A percentile compares a stretch with the other conserved stretches of the same genome.
Conservation (phyloP, 2,329 filamentous ascomycete genomes). For the Xylariaceae sp. region DNA sequence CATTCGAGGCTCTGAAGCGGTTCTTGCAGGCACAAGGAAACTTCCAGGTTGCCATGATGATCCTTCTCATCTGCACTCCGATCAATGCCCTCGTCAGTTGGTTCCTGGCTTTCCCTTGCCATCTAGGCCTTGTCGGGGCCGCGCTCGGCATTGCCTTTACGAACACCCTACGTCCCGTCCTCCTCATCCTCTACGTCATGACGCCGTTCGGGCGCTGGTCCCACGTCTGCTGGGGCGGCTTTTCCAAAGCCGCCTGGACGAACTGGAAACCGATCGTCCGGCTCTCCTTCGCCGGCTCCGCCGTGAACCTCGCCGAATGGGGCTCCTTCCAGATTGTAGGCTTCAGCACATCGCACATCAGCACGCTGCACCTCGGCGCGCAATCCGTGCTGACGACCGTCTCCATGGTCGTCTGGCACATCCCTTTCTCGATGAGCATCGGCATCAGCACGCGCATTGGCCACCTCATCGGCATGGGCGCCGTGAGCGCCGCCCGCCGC, state of each 20-base stretch:
- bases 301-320: slow-evolving; percentile 40
- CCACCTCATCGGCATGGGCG: slow-evolving; percentile 38
- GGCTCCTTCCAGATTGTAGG: slow-evolving; percentile 40
- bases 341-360: slow-evolving; percentile 41
- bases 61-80: slow-evolving; percentile 44
- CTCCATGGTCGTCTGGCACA: slow-evolving; percentile 39
- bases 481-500: slow-evolving; percentile 30
- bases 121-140: slow-evolving; percentile 46
- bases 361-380: slow-evolving; percentile 38
- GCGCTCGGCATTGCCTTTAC: slow-evolving; percentile 46
- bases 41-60: slow-evolving; percentile 40
- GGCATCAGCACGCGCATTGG: slow-evolving; percentile 40
- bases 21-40: slow-evolving; percentile 52
- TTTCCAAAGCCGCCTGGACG: slow-evolving; percentile 32
- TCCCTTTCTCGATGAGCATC: slow-evolving; percentile 40
- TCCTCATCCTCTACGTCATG: slow-evolving; percentile 43
- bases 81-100: slow-evolving; percentile 47
- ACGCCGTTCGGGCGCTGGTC: slow-evolving; percentile 37
- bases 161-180: slow-evolving; percentile 43
- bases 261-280: slow-evolving; percentile 39
- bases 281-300: slow-evolving; percentile 36
- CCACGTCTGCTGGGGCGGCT: slow-evolving; percentile 41
- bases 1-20: slow-evolving; percentile 49
- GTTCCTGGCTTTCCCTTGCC: slow-evolving; percentile 40
- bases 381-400: slow-evolving; percentile 39